Base-by-base conservation (phyloP, 2,329 filamentous ascomycete genomes). In the Arthrobotrys iridis region DNA sequence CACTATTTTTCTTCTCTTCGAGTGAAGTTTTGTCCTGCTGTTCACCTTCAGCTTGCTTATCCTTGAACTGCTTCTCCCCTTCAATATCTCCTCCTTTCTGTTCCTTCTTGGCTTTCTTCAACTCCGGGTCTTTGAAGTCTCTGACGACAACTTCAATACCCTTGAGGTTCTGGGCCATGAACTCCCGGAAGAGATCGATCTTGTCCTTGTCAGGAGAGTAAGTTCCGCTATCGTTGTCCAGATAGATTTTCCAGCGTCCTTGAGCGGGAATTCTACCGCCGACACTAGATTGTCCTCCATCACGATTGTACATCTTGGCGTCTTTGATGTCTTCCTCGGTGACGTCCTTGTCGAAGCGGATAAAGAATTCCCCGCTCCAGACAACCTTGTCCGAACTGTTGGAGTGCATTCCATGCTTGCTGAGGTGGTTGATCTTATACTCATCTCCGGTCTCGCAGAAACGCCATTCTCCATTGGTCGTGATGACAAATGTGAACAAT, bases 381-480 rank as follows among this genome's bases (percentile, higher is more conserved):
- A 52, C 60, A 45, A 76, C 72, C n/a, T 46, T 76, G 0, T 26
- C 50, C 3, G 60, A n/a, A 1, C 64, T 65, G 35, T 76, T 37
- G 13, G 72, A 52, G 24, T 71, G 72, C 72, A 76, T 76, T 5
- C 72, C 66, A 20, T 76, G 72, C 28, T 76, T 76, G 40, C 64
- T 70, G 15, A 76, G 37, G 28, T 76, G 64, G 22, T 76, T 76
- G 33, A 76, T 71, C 37, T 76, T 76, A 48, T 71, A 76, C 26
- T 76, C 65, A 18, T 76, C 65, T 1, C 72, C 72, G 0, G 72
- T 76, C 22, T 76, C 72, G 30, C 72, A 76, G 50, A 76, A 76
- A 7, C 65, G 48, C 72, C 72, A 76, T 52, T 76, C 72, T 8
- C 72, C 64, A n/a, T 55, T 45, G 1, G 33, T 55, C 2, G 66